A percentile compares a stretch with the other conserved stretches of the same genome.
Evolutionary conservation across 2,329 filamentous ascomycete genomes (phyloP).

Genomic region (Colletotrichum sp.): DNA sequence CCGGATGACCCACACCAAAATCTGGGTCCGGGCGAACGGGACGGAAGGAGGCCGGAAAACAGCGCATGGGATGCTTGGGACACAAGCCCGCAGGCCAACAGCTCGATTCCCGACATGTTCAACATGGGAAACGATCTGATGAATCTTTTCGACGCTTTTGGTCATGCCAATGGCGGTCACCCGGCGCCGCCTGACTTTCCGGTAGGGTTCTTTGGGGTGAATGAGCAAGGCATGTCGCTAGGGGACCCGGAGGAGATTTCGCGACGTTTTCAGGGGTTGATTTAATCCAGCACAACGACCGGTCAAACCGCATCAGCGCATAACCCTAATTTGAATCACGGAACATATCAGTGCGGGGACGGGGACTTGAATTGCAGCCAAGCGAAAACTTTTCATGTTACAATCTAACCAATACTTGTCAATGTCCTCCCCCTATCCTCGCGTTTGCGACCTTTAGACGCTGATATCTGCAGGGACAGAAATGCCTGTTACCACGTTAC

Average conservation of each 20-base stretch:
- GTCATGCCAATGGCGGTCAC: conserved; percentile 6
- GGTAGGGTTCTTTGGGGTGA: background rate
- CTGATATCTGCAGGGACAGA: background rate
- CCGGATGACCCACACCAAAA: background rate
- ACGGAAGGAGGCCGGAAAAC: background rate
- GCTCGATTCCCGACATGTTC: conserved; percentile 34
- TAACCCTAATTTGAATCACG: accelerated
- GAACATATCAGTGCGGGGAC: background rate
- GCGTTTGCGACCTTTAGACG: background rate
- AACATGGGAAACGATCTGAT: conserved; percentile 40
- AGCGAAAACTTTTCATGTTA: background rate
- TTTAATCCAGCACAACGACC: conserved; percentile 4
- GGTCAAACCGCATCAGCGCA: accelerated
- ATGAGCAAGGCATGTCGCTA: conserved; percentile 4
- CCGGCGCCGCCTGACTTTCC: conserved; percentile 18
- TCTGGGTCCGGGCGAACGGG: background rate
- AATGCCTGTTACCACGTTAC: conserved; percentile 11
- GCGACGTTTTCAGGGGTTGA: conserved; percentile 35
- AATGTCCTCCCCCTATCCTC: background rate
- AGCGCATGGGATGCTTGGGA: background rate
- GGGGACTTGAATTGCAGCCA: background rate
- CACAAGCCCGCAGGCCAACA: background rate
- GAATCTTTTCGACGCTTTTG: conserved; percentile 39
- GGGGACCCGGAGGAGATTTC: conserved; percentile 33
- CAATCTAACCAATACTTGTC: background rate